Evolutionary conservation across 768 basidiomycete species (phyloP), one percentile per base, ranked within the genome.

Genomic region (Phallus indusiatus): DNA sequence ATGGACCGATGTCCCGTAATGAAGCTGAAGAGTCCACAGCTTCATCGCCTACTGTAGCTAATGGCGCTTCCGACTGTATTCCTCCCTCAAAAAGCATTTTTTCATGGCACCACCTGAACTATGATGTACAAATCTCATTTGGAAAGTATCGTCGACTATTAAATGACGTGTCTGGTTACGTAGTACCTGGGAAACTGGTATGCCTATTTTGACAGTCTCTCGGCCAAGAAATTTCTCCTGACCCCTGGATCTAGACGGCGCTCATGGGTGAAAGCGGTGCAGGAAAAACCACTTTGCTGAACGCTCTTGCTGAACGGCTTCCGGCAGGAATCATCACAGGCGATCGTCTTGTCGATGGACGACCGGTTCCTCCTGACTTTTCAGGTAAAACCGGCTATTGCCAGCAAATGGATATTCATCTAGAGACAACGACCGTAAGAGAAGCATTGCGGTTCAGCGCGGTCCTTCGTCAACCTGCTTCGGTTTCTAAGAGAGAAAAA

Each of bases 371-470:
- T 47, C 73, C 80, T 0, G 80, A 78, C 72, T 72, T 78, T 69
- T 47, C 76, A 63, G 74, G 85, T 60, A 84, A 86, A 85, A 67
- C 73, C 68, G 90, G 89, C 0, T 94, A 92, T 66, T 88, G 86
- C 60, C 90, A 94, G 66, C 93, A 95, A 67, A 81, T 81, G 76
- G 90, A 91, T 64, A 86, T 83, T 0, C 92, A 94, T 71, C 76
- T 86, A 18, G 78, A 82, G 22, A 82, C 84, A 8, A 72, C 82
- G 1, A 93, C 89, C 7, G 90, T 94, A 14, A 80, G 88, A 24
- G 89, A 94, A 66, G 89, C 90, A 0, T 73, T 94, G 9, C 71
- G 81, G 46, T 86, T 90, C 71, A 92, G 90, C 1, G 91, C 90
- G 2, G 81, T 78, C 54, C 74, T 93, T 35, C 84, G 90, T 35